These are phyloP conservation scores for Sporopachydermia quercuum DNA, from an alignment of 805 yeast genomes.

Conservation along the genomic window DNA sequence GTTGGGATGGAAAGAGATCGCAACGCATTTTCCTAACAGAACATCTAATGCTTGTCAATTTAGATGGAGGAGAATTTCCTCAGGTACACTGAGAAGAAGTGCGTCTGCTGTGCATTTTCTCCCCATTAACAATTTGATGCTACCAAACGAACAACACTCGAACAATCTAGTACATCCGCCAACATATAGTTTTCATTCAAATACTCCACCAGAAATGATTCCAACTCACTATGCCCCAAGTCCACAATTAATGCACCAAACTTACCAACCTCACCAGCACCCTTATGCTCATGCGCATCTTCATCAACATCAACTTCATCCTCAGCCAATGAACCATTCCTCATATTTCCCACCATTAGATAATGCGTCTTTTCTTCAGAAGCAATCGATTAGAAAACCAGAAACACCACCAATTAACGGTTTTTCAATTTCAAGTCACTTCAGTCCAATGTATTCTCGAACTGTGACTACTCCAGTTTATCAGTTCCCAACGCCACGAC, in stretches of 20 bases:
- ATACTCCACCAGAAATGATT: constrained; percentile 3
- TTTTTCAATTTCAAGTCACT: constrained; percentile 1
- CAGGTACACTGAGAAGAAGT: constrained; percentile 23
- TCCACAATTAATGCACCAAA: constrained; percentile 1
- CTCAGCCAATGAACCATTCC: no score
- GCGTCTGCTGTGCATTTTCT: constrained; percentile 5
- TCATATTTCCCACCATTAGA: neutral
- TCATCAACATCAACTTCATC: constrained; percentile 5
- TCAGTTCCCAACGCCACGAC: constrained; percentile 5
- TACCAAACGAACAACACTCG: neutral
- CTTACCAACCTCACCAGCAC: constrained; percentile 3
- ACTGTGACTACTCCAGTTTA: constrained; percentile 5
- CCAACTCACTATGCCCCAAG: constrained; percentile 4
- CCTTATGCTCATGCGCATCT: constrained; percentile 5
- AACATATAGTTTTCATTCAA: neutral
- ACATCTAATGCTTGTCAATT: constrained; percentile 86
- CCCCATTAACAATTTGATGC: constrained; percentile 1
- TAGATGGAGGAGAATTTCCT: constrained; percentile 64
- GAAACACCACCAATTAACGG: constrained; percentile 2
- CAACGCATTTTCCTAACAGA: constrained; percentile 61
- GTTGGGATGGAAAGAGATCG: constrained; percentile 82
- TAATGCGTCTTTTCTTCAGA: neutral
- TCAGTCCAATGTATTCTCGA: no score
- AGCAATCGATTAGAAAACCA: neutral
- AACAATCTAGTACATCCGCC: neutral